Evolutionary conservation across 495 filamentous ascomycete species (phyloP), one percentile per base, ranked within the genome.

Genomic region (Xanthoparmelia taractica): DNA sequence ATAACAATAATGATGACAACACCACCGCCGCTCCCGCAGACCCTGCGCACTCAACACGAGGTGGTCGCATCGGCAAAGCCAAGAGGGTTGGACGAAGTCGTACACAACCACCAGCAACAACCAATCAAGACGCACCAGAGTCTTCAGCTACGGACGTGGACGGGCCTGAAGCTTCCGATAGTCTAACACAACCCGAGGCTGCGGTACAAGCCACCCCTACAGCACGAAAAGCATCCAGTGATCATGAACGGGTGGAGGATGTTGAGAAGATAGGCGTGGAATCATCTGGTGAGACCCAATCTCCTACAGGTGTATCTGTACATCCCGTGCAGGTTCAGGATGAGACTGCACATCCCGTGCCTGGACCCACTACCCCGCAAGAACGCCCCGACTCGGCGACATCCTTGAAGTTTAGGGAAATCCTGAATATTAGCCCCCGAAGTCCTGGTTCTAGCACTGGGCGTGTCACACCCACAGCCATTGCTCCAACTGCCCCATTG

Each of bases 301-400:
- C 25, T 58, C 56, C 38, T 58, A 31, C n/a, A 58, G 38, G 27
- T 25, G 34, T 31, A 40, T 25, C 56, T 58, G 34, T 6, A 58
- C 56, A 58, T 25, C 56, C 56, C 56, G 56, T 58, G 56, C 56
- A 58, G 34, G 34, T 33, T 40, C 27, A 54, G 29, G 50, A 33
- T 29, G 7, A 33, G 50, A 33, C 0, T 54, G 50, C 50, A 54
- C 29, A 54, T 54, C 50, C 50, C 50, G 29, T 54, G 50, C 50
- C 33, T 20, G 50, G 6, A 54, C 1, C 50, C 50, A 18, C 13
- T 54, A 20, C 27, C 29, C 50, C 27, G 6, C 29, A 31, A 54
- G 50, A 20, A 34, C 27, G 4, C 50, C 17, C 1, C 20, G 50
- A 54, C 2, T 54, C 50, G 27, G 50, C 50, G 5, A 54, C 50